Evolutionary conservation across 768 basidiomycete genomes (phyloP).

Genomic region (Cyathus striatus): DNA sequence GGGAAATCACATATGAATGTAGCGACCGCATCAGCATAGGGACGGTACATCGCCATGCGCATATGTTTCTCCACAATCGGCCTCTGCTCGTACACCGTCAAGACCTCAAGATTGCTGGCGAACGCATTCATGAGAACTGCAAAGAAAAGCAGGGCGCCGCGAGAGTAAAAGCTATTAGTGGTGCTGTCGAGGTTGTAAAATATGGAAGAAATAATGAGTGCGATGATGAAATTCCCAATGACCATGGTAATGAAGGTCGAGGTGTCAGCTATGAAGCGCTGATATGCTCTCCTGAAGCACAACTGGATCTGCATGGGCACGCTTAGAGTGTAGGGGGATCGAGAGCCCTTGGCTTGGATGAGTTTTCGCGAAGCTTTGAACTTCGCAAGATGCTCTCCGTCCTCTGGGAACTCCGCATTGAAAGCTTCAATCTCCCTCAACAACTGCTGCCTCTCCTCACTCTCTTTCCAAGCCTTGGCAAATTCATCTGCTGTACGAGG

Average conservation of each 20-base stretch:
- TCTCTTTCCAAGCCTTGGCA: constrained; percentile 34
- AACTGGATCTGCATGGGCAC: too few species aligned
- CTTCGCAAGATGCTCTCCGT: too few species aligned
- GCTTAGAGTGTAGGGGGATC: too few species aligned
- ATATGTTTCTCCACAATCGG: constrained; percentile 82
- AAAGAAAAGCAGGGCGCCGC: too few species aligned
- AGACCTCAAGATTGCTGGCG: too few species aligned
- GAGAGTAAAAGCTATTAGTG: too few species aligned
- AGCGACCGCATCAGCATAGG: constrained; percentile 58
- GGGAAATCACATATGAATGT: constrained; percentile 68
- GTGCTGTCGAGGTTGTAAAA: constrained; percentile 33
- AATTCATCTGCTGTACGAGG: constrained; percentile 64
- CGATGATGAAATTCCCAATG: constrained; percentile 16
- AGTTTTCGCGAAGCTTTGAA: too few species aligned
- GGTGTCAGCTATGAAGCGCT: constrained; percentile 72
- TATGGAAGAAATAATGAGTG: background rate
- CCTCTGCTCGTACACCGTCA: constrained; percentile 64
- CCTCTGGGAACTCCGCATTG: constrained; percentile 64
- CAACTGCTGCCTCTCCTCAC: constrained; percentile 50
- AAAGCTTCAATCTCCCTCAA: constrained; percentile 64
- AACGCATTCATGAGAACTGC: too few species aligned
- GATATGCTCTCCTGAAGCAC: constrained; percentile 69
- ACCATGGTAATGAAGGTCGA: constrained; percentile 60
- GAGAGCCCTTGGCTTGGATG: too few species aligned
- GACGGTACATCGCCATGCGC: constrained; percentile 63